Conservation (phyloP, 2,329 filamentous ascomycete genomes). For the Raffaelea albimanens region DNA sequence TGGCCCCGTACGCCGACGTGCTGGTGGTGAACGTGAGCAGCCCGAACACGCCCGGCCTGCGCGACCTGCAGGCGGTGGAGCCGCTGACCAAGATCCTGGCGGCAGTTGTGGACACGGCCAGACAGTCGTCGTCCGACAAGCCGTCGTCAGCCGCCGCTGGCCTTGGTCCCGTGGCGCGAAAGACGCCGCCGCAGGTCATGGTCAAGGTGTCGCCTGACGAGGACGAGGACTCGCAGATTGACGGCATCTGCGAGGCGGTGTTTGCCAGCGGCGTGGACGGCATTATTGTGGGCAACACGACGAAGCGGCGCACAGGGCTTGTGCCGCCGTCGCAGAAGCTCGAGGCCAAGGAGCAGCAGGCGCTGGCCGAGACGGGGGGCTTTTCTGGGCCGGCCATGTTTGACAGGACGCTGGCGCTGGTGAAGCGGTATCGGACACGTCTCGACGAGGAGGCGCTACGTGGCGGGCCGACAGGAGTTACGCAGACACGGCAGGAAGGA, state of each 20-base stretch:
- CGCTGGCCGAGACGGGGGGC: slow-evolving; percentile 70
- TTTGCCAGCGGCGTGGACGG: slow-evolving; percentile 81
- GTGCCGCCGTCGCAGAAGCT: slow-evolving; percentile 59
- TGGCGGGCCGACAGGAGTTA: background rate
- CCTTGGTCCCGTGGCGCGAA: slow-evolving; percentile 37
- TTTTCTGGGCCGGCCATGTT: slow-evolving; percentile 90
- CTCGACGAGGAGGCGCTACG: slow-evolving; percentile 39
- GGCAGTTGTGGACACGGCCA: slow-evolving; percentile 78
- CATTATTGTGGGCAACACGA: slow-evolving; percentile 95
- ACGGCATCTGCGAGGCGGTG: slow-evolving; percentile 80
- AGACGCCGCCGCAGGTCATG: slow-evolving; percentile 77
- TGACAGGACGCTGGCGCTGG: slow-evolving; percentile 65
- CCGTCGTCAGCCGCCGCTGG: background rate
- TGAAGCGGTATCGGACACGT: slow-evolving; percentile 66
- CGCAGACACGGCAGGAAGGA: slow-evolving; percentile 14
- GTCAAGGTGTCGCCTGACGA: slow-evolving; percentile 98
- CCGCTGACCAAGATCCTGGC: slow-evolving; percentile 72
- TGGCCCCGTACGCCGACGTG: slow-evolving; percentile 86
- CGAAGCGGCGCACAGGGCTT: slow-evolving; percentile 67
- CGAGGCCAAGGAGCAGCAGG: slow-evolving; percentile 53
- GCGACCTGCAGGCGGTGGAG: slow-evolving; percentile 75
- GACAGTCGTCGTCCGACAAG: slow-evolving; percentile 41
- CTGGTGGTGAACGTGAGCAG: slow-evolving; percentile 97
- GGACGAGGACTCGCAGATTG: slow-evolving; percentile 73
- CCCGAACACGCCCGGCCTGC: slow-evolving; percentile 87